phyloP scores from a whole-genome alignment of 805 yeast genomes.

The Candida michaelii region DNA sequence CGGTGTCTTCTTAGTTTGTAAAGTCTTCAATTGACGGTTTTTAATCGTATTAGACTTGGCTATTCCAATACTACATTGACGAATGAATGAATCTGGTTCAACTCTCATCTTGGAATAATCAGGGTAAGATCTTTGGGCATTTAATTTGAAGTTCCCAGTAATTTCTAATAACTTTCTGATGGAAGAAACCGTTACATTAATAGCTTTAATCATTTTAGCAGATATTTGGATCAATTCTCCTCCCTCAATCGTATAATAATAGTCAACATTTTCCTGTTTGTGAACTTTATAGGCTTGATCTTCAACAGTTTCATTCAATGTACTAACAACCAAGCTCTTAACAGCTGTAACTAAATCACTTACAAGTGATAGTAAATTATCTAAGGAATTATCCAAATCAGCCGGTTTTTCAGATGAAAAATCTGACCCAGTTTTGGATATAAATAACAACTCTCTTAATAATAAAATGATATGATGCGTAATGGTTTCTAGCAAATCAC shows the following conservation, averaged over 20 bases:
- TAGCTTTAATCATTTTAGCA: constrained; percentile 58
- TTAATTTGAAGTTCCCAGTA: constrained; percentile 67
- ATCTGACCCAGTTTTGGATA: constrained; percentile 51
- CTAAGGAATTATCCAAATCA: constrained; percentile 52
- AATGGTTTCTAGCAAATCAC: constrained; percentile 63
- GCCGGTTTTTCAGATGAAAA: constrained; percentile 37
- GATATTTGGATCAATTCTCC: constrained; percentile 60
- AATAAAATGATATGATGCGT: constrained; percentile 68
- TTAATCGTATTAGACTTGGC: constrained; percentile 36
- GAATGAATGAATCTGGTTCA: constrained; percentile 59
- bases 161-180: constrained; percentile 52
- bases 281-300: constrained; percentile 23
- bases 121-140: constrained; percentile 60
- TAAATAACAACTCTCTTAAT: constrained; percentile 60
- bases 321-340: constrained; percentile 57
- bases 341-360: constrained; percentile 66
- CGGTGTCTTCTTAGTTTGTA: constrained; percentile 22
- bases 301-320: constrained; percentile 43
- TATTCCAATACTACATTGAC: constrained; percentile 60
- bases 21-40: constrained; percentile 20
- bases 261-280: constrained; percentile 22
- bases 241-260: constrained; percentile 66
- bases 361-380: constrained; percentile 56
- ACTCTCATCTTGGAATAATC: constrained; percentile 59
- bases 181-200: constrained; percentile 48